These are phyloP conservation scores for Alternaria gansuensis DNA, from an alignment of 2,329 filamentous ascomycete species.

Conservation along the genomic window DNA sequence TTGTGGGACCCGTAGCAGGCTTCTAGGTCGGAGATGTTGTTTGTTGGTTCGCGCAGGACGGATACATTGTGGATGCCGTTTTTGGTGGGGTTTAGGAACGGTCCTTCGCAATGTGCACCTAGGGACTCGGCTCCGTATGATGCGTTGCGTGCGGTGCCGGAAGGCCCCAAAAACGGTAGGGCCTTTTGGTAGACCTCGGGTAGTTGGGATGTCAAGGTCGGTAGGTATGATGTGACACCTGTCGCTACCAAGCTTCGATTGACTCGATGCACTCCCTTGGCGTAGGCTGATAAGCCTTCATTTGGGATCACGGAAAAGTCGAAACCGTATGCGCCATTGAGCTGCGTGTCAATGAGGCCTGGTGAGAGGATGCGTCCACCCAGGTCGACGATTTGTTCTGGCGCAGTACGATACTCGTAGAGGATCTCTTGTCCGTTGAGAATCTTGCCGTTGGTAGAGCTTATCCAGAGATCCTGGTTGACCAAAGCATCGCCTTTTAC, in stretches of 20 bases:
- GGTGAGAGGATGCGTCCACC: slow-evolving; percentile 84
- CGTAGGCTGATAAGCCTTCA: slow-evolving; percentile 67
- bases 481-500: slow-evolving; percentile 74
- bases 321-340: slow-evolving; percentile 92
- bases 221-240: slow-evolving; percentile 87
- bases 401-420: slow-evolving; percentile 73
- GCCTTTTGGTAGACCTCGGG: slow-evolving; percentile 84
- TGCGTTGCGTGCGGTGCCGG: slow-evolving; percentile 66
- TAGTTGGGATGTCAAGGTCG: slow-evolving; percentile 82
- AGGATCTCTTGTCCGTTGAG: slow-evolving; percentile 72
- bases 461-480: slow-evolving; percentile 86
- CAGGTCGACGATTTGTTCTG: slow-evolving; percentile 80
- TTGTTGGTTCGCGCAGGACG: slow-evolving; percentile 70
- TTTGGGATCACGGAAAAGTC: slow-evolving; percentile 84
- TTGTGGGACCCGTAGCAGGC: slow-evolving; percentile 77
- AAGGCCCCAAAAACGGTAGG: slow-evolving; percentile 79
- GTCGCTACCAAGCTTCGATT: slow-evolving; percentile 77
- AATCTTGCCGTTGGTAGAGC: slow-evolving; percentile 81
- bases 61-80: slow-evolving; percentile 85
- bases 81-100: slow-evolving; percentile 82
- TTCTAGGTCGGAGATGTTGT: slow-evolving; percentile 71
- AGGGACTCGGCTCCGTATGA: slow-evolving; percentile 82
- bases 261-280: slow-evolving; percentile 73
- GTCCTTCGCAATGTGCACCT: slow-evolving; percentile 89
- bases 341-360: slow-evolving; percentile 88